Percentiles rank a stretch among this genome's conserved stretches.
phyloP scores from a whole-genome alignment of 2,329 filamentous ascomycete genomes.

The Paecilomyces variotii region DNA sequence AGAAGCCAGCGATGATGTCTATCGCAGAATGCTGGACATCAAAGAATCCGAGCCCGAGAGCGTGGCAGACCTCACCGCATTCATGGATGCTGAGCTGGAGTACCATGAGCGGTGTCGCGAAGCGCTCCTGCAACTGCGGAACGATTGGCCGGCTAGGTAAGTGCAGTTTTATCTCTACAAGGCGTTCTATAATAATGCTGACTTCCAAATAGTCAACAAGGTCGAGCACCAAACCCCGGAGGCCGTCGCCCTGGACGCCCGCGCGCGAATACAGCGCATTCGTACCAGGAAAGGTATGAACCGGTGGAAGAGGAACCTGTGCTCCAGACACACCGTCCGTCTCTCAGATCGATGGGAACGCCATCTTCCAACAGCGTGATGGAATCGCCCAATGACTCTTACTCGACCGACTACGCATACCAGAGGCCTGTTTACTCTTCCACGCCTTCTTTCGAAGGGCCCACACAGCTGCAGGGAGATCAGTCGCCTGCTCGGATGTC shows the following conservation, averaged over 20 bases:
- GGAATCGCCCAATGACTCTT: slow-evolving; percentile 33
- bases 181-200: slow-evolving; percentile 4
- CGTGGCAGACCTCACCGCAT: slow-evolving; percentile 67
- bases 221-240: slow-evolving; percentile 17
- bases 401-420: slow-evolving; percentile 33
- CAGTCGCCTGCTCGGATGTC: slow-evolving; percentile 44
- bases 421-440: slow-evolving; percentile 44
- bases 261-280: slow-evolving; percentile 57
- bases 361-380: slow-evolving; percentile 24
- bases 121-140: slow-evolving; percentile 62
- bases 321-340: slow-evolving; percentile 42
- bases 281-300: slow-evolving; percentile 53
- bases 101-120: slow-evolving; percentile 89
- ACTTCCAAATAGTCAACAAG: slow-evolving; percentile 18
- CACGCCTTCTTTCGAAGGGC: slow-evolving; percentile 52
- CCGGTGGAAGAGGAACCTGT: slow-evolving; percentile 49
- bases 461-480: slow-evolving; percentile 46
- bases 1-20: slow-evolving; percentile 86
- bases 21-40: slow-evolving; percentile 90
- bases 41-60: slow-evolving; percentile 84
- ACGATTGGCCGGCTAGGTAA: slow-evolving; percentile 60
- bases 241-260: slow-evolving; percentile 43
- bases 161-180: slow-evolving; percentile 10
- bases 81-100: slow-evolving; percentile 80
- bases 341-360: slow-evolving; percentile 42